These are phyloP conservation scores for Fusarium sp. DNA, from an alignment of 2,329 filamentous ascomycete species.

Conservation along the genomic window DNA sequence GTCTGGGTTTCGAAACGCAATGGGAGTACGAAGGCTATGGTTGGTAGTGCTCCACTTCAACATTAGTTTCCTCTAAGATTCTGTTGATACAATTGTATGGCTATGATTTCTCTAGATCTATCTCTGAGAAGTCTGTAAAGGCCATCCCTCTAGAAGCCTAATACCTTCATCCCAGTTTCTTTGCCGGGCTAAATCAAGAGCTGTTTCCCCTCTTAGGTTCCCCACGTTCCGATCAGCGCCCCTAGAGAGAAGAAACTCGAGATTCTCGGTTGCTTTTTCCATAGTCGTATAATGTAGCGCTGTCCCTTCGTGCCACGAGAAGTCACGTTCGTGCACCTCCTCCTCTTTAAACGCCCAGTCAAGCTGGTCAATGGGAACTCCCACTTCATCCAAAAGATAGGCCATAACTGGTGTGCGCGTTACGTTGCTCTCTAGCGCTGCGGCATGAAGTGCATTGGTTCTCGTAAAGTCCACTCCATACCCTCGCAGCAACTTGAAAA, in stretches of 20 bases:
- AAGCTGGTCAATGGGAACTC: neutral
- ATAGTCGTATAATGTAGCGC: neutral
- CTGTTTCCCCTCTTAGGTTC: neutral
- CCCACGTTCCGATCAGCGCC: neutral
- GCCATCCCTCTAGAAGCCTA: neutral
- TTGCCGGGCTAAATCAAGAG: neutral
- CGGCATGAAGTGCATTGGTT: neutral
- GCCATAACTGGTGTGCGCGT: neutral
- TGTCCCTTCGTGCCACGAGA: neutral
- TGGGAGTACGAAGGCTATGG: slow-evolving; percentile 42
- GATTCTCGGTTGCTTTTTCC: neutral
- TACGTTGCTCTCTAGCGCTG: neutral
- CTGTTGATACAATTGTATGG: neutral
- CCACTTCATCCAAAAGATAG: neutral
- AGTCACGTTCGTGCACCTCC: neutral
- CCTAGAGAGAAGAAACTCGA: neutral
- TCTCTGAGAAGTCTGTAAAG: no score
- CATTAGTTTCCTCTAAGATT: no score
- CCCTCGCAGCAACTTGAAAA: neutral
- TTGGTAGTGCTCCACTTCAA: neutral
- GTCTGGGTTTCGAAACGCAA: slow-evolving; percentile 26
- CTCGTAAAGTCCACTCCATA: neutral
- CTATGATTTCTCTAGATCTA: neutral
- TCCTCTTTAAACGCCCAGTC: neutral
- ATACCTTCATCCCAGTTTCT: neutral